Evolutionary conservation across 2,329 filamentous ascomycete genomes (phyloP).

Genomic region (Penicillium sp.): DNA sequence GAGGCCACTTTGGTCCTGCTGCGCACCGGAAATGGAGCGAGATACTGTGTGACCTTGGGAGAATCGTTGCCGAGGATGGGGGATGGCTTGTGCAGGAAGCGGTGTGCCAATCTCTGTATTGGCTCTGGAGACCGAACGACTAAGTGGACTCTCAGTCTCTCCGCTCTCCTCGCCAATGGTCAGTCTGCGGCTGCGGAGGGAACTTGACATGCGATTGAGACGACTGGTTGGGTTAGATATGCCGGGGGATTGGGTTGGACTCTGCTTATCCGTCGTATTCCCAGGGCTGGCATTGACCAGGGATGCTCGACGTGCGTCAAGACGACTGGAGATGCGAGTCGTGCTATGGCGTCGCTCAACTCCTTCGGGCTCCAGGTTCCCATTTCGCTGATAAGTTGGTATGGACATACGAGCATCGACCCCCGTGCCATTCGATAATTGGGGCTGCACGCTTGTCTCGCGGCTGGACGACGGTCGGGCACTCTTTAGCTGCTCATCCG

Average conservation of each 20-base stretch:
- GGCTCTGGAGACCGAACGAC: conserved; percentile 44
- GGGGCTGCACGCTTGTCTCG: conserved; percentile 24
- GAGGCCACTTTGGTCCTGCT: conserved; percentile 22
- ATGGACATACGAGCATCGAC: conserved; percentile 29
- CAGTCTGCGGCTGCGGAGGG: conserved; percentile 39
- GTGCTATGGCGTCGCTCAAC: conserved; percentile 29
- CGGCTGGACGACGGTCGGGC: conserved; percentile 32
- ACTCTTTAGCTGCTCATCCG: conserved; percentile 54
- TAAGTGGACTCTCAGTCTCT: conserved; percentile 31
- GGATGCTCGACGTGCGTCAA: conserved; percentile 45
- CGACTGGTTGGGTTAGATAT: conserved; percentile 35
- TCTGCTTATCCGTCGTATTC: conserved; percentile 20
- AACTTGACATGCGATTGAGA: conserved; percentile 43
- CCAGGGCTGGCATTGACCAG: conserved; percentile 30
- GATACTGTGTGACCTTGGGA: conserved; percentile 31
- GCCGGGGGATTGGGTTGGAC: conserved; percentile 18
- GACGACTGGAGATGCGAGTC: conserved; percentile 29
- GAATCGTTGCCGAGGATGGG: conserved; percentile 37
- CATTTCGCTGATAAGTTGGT: conserved; percentile 38
- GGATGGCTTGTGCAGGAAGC: conserved; percentile 28
- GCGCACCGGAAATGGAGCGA: conserved; percentile 27
- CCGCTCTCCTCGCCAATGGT: conserved; percentile 39
- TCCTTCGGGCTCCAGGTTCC: conserved; percentile 42
- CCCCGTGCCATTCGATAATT: conserved; percentile 27
- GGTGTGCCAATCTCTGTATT: conserved; percentile 43